phyloP scores from a whole-genome alignment of 768 basidiomycete genomes.

The Termitomyces sp. region DNA sequence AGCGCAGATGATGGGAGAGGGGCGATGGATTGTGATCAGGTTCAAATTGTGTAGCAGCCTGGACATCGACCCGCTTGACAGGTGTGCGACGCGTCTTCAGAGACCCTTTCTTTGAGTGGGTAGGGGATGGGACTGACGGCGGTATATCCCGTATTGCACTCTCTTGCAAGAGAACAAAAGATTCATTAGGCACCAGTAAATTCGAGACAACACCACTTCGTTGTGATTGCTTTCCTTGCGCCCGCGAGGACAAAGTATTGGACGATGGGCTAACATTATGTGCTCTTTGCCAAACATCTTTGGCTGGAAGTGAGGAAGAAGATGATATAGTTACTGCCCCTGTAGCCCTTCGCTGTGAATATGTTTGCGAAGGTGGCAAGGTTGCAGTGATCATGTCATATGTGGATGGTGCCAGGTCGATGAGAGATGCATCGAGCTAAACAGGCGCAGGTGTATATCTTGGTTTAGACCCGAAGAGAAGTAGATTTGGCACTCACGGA shows the following conservation, averaged over 20 bases:
- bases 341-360: conserved; percentile 33
- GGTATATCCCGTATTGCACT: conserved; percentile 74
- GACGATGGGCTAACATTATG: conserved; percentile 35
- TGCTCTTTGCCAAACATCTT: conserved; percentile 62
- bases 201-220: conserved; percentile 22
- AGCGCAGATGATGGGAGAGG: conserved; percentile 73
- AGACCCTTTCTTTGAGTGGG: conserved; percentile 40
- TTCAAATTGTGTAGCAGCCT: conserved; percentile 34
- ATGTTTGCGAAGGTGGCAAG: conserved; percentile 50
- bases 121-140: conserved; percentile 39
- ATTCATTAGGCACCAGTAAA: conserved; percentile 68
- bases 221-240: conserved; percentile 59
- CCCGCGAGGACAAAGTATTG: conserved; percentile 44
- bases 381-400: conserved; percentile 81
- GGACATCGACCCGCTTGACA: conserved; percentile 23
- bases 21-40: conserved; percentile 64
- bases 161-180: conserved; percentile 88
- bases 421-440: conserved; percentile 87
- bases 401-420: conserved; percentile 80
- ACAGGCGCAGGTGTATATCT: not conserved
- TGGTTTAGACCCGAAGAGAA: not conserved
- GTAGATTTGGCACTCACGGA: conserved; percentile 45
- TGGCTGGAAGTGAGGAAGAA: conserved; percentile 47
- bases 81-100: conserved; percentile 29
- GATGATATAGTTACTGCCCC: conserved; percentile 43